Conservation (phyloP, 2,329 filamentous ascomycete species). For the Nemania bipapillata region DNA sequence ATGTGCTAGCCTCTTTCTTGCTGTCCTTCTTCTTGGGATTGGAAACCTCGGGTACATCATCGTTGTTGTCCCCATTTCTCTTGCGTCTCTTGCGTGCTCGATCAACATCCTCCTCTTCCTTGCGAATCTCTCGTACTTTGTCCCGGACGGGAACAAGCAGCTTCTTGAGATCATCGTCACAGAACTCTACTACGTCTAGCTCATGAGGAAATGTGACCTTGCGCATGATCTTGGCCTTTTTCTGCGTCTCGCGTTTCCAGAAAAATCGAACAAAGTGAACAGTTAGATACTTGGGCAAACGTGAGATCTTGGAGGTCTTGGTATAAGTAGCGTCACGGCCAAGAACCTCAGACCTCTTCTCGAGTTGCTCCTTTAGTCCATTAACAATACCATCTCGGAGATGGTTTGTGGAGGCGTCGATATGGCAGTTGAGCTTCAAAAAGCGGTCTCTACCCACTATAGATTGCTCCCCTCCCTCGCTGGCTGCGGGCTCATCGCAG, state of each 20-base stretch:
- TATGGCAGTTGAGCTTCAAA: constrained; percentile 95
- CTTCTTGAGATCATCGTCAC: constrained; percentile 86
- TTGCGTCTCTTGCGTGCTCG: constrained; percentile 92
- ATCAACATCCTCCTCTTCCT: constrained; percentile 93
- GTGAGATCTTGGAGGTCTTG: constrained; percentile 88
- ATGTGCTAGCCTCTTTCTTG: constrained; percentile 49
- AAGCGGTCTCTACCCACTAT: constrained; percentile 77
- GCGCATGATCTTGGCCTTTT: constrained; percentile 99
- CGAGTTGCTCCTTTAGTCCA: constrained; percentile 85
- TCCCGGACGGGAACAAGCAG: constrained; percentile 91
- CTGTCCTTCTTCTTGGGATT: constrained; percentile 62
- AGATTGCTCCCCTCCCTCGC: constrained; percentile 77
- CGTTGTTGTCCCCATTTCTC: constrained; percentile 62
- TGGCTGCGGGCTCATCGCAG: constrained; percentile 83
- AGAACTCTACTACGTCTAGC: constrained; percentile 93
- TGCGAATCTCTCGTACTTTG: constrained; percentile 92
- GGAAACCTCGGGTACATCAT: constrained; percentile 61
- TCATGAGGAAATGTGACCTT: constrained; percentile 97
- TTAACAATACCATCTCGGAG: constrained; percentile 86
- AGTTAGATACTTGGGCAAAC: constrained; percentile 92
- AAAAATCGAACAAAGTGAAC: constrained; percentile 98
- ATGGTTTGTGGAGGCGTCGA: constrained; percentile 86
- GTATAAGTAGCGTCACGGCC: constrained; percentile 85
- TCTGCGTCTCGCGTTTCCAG: constrained; percentile 94
- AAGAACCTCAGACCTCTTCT: constrained; percentile 84